Base-by-base conservation (phyloP, 2,329 filamentous ascomycete species). In the Monilinia fructigena region DNA sequence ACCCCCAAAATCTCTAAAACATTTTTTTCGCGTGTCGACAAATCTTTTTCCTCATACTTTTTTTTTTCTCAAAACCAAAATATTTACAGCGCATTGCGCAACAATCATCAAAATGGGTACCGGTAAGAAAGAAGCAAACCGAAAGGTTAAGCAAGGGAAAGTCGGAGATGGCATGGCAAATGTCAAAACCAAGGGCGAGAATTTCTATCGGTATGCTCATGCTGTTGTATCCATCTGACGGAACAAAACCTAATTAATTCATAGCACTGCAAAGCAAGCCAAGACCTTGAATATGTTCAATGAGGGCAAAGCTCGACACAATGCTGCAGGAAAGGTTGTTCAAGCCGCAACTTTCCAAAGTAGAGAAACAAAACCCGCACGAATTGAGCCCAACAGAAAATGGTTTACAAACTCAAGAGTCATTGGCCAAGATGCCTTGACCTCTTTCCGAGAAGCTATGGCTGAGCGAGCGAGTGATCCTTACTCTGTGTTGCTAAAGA, bases 351-450 rank as follows among this genome's bases (percentile, higher is more conserved):
- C 86, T 20, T 97, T 87, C 79, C 93, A 98, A 80, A 93, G 89
- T 68, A 84, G 87, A 75, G 93, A 97, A 47, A 80, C 89, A 28
- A 93, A 94, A 56, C 86, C 85, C 68, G 95, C 94, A 72, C 86
- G 93, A 71, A 91, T 98, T 75, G 94, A 98, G 82, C 95, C 95
- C 60, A 96, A 98, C 80, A 86, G 95, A 75, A 96, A 96, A 80
- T 99, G 95, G 95, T 99, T 99, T 80, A 92, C 89, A 74, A 97
- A 97, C 79, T 97, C 94, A 45, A 84, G 95, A 71, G 85, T 87
- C 62, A 96, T 97, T 75, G 92, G 90, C 1, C 94, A 97, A 77
- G 92, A 96, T 77, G 91, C 92, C 3, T 83, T 98, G 70, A 86
- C 86, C 55, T 88, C 91, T 2, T 99, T 99, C 80, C 88, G 95